A percentile compares a stretch with the other conserved stretches of the same genome.
Evolutionary conservation across 257 asterid species (phyloP).

Genomic region (Ligustrum vulgare): DNA sequence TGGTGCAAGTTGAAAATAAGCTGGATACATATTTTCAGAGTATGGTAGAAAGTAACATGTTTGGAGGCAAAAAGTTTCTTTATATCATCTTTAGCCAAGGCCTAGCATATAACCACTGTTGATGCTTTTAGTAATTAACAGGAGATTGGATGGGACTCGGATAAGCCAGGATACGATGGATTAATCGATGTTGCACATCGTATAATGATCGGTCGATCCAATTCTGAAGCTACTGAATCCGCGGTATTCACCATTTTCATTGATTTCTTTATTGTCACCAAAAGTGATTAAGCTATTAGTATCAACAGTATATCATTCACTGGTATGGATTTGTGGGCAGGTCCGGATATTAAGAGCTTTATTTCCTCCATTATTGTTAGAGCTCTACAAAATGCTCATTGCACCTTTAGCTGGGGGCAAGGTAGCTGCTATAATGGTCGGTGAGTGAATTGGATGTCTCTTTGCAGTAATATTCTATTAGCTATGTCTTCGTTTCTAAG

Average conservation of each 20-base stretch:
- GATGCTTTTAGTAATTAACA: constrained; percentile 25
- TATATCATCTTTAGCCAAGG: neutral
- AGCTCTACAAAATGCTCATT: constrained; percentile 64
- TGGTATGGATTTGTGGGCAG: constrained; percentile 32
- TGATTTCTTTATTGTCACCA: neutral
- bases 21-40: neutral
- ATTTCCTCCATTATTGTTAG: constrained; percentile 65
- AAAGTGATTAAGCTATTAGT: neutral
- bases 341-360: constrained; percentile 60
- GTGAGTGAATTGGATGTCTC: constrained; percentile 41
- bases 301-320: neutral
- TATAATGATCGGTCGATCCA: constrained; percentile 65
- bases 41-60: neutral
- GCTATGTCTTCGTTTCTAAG: neutral
- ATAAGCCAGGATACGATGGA: constrained; percentile 77
- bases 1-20: neutral
- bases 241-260: constrained; percentile 40
- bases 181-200: constrained; percentile 78
- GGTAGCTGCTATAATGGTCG: constrained; percentile 79
- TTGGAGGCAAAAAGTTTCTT: neutral
- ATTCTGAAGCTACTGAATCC: constrained; percentile 63
- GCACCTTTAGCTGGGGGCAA: constrained; percentile 71
- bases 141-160: constrained; percentile 89
- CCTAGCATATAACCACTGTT: neutral
- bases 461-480: neutral